These are phyloP conservation scores for Rhytidhysteron rufulum DNA, from an alignment of 2,329 filamentous ascomycete genomes.

Conservation along the genomic window DNA sequence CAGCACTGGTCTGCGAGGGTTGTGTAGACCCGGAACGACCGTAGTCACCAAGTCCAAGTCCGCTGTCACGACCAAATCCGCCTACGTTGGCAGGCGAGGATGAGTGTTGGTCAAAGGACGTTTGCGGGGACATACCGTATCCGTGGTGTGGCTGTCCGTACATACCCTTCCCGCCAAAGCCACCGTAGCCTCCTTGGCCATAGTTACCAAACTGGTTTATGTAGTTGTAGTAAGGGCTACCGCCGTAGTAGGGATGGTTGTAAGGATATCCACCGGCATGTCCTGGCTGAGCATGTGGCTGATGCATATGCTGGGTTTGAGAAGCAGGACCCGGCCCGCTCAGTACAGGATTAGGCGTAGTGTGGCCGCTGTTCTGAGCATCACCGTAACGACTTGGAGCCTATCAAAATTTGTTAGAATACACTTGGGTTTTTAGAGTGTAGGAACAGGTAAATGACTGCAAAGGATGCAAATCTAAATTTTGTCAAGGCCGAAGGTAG, in stretches of 20 bases:
- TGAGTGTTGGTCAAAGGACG: constrained; percentile 59
- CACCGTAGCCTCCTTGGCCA: constrained; percentile 46
- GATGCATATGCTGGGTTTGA: constrained; percentile 44
- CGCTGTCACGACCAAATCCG: constrained; percentile 48
- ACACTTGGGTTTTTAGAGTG: background rate
- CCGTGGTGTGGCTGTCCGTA: constrained; percentile 60
- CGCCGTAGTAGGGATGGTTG: constrained; percentile 59
- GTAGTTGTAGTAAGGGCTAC: constrained; percentile 59
- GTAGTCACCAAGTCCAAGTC: constrained; percentile 56
- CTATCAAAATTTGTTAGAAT: constrained; percentile 21
- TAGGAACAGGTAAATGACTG: background rate
- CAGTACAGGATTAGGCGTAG: constrained; percentile 77
- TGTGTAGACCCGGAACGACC: constrained; percentile 56
- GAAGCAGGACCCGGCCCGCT: constrained; percentile 51
- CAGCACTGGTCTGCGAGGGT: constrained; percentile 51
- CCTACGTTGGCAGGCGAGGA: constrained; percentile 60
- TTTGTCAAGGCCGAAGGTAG: constrained; percentile 3
- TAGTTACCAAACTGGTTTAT: constrained; percentile 60
- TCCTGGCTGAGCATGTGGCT: constrained; percentile 47
- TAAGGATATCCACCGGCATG: constrained; percentile 41
- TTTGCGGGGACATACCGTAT: constrained; percentile 54
- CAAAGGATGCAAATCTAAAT: background rate
- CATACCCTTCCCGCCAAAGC: constrained; percentile 57
- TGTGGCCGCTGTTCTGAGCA: constrained; percentile 80
- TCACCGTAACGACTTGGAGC: constrained; percentile 71